A percentile compares a stretch with the other conserved stretches of the same genome.
These are phyloP conservation scores for Aspergillus piperis DNA, from an alignment of 2,329 filamentous ascomycete species.

Conservation along the genomic window DNA sequence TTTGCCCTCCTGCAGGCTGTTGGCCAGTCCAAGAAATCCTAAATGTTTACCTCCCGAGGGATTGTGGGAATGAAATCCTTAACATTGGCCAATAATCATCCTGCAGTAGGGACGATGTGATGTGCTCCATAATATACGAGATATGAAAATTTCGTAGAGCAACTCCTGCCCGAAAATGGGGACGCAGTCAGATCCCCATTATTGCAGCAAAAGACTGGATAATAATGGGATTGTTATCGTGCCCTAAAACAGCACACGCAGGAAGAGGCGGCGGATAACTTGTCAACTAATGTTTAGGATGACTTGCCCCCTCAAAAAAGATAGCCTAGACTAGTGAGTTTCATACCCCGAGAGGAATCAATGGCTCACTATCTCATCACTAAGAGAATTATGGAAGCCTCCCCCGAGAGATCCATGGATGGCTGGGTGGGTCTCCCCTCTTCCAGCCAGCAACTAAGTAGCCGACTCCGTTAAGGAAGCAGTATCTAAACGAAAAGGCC, in stretches of 20 bases:
- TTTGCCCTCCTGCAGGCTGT: neutral
- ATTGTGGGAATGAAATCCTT: neutral
- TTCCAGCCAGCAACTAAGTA: neutral
- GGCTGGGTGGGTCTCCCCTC: neutral
- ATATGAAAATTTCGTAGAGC: neutral
- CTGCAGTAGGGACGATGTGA: too few relatives aligned
- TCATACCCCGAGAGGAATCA: too few relatives aligned
- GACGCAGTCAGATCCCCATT: neutral
- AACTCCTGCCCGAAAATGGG: neutral
- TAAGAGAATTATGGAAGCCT: too few relatives aligned
- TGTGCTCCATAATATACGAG: too few relatives aligned
- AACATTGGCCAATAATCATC: neutral
- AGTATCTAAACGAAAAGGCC: neutral
- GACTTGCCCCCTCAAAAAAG: neutral
- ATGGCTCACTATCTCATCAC: too few relatives aligned
- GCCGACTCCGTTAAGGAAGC: neutral
- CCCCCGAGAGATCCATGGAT: neutral
- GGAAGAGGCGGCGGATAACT: too few relatives aligned
- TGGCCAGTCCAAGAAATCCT: neutral
- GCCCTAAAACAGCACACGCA: neutral
- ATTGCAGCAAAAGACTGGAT: too few relatives aligned
- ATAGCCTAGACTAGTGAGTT: neutral
- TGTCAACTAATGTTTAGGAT: too few relatives aligned
- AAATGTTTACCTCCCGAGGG: neutral
- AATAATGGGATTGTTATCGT: neutral